These are phyloP conservation scores for Pseudocercospora cruenta DNA, from an alignment of 2,329 filamentous ascomycete genomes.

Conservation along the genomic window DNA sequence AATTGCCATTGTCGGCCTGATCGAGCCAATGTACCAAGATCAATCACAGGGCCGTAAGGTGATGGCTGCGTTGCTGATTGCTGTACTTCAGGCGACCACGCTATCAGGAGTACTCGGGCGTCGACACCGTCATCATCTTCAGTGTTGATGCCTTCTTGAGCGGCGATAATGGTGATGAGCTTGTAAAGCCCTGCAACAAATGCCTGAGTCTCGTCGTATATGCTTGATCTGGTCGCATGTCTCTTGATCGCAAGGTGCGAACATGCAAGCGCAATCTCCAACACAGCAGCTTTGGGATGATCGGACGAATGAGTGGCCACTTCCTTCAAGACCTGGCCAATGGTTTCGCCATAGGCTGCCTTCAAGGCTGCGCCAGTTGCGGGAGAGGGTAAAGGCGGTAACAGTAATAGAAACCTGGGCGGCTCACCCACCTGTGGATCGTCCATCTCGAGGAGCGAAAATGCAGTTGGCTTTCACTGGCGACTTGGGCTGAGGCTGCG, in stretches of 20 bases:
- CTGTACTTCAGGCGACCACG: slow-evolving; percentile 53
- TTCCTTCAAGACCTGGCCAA: slow-evolving; percentile 48
- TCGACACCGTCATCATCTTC: slow-evolving; percentile 74
- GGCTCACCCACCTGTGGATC: slow-evolving; percentile 27
- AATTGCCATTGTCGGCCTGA: slow-evolving; percentile 62
- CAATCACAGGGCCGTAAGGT: slow-evolving; percentile 54
- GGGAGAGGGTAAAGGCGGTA: slow-evolving; percentile 47
- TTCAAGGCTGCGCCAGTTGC: slow-evolving; percentile 47
- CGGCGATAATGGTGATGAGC: slow-evolving; percentile 73
- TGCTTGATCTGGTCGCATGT: slow-evolving; percentile 55
- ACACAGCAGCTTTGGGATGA: slow-evolving; percentile 43
- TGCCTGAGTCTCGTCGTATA: slow-evolving; percentile 72
- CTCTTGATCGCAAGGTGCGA: slow-evolving; percentile 61
- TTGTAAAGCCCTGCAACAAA: slow-evolving; percentile 78
- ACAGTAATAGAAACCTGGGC: slow-evolving; percentile 46
- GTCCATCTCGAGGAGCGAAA: slow-evolving; percentile 5
- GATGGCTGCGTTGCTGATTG: slow-evolving; percentile 31
- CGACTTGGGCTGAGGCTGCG: not conserved
- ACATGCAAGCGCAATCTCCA: slow-evolving; percentile 66
- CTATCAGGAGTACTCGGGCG: slow-evolving; percentile 72
- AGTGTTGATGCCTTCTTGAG: slow-evolving; percentile 64
- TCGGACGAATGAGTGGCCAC: slow-evolving; percentile 40
- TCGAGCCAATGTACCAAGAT: slow-evolving; percentile 52
- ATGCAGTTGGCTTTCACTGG: not conserved
- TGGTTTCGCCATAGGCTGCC: slow-evolving; percentile 47